phyloP scores from a whole-genome alignment of 768 basidiomycete species.

The Phylloporus sp. region DNA sequence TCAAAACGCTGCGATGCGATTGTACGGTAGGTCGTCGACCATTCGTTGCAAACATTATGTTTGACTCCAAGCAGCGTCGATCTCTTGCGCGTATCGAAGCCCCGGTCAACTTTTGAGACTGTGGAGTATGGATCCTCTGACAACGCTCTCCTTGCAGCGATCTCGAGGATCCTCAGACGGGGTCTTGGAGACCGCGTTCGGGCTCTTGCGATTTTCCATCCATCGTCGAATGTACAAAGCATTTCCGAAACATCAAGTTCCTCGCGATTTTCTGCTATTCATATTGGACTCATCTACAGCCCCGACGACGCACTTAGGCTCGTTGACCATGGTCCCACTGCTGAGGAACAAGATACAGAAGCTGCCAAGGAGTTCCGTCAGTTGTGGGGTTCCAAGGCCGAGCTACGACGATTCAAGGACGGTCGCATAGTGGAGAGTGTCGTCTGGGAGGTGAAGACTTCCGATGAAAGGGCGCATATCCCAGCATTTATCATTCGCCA shows the following conservation, averaged over 20 bases:
- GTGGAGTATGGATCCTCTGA: conserved; percentile 56
- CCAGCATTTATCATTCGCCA: conserved; percentile 71
- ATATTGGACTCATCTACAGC: conserved; percentile 74
- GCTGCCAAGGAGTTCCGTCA: conserved; percentile 61
- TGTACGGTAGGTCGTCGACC: conserved; percentile 43
- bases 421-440: conserved; percentile 89
- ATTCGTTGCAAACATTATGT: not conserved
- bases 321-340: conserved; percentile 88
- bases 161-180: conserved; percentile 47
- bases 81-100: conserved; percentile 35
- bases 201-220: conserved; percentile 57
- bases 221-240: conserved; percentile 40
- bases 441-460: conserved; percentile 87
- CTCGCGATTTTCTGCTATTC: conserved; percentile 44
- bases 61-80: conserved; percentile 42
- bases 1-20: conserved; percentile 69
- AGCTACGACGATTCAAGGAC: conserved; percentile 93
- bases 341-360: conserved; percentile 51
- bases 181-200: conserved; percentile 73
- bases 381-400: conserved; percentile 90
- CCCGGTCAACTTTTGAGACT: conserved; percentile 37
- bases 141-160: conserved; percentile 48
- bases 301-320: conserved; percentile 71
- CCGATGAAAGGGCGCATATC: conserved; percentile 76
- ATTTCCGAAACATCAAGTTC: conserved; percentile 53